Conservation (phyloP, 2,329 filamentous ascomycete genomes). For the Fusarium camptoceras region DNA sequence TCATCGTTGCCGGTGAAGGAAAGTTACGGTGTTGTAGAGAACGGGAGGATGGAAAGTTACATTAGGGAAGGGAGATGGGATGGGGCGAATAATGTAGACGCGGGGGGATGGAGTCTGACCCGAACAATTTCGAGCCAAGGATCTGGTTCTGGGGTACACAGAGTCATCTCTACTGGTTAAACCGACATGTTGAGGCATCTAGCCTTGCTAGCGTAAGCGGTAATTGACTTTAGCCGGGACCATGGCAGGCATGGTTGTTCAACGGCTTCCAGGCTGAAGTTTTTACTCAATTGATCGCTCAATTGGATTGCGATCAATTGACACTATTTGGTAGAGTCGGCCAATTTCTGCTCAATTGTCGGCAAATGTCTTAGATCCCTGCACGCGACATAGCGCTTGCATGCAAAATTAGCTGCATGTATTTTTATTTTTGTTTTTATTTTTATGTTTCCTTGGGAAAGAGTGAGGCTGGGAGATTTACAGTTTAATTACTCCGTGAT, state of each 20-base stretch:
- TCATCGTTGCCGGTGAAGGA: constrained; percentile 7
- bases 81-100: neutral
- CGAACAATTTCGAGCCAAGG: neutral
- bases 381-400: neutral
- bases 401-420: neutral
- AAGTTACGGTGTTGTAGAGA: neutral
- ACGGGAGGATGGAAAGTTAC: neutral
- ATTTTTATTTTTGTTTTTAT: neutral
- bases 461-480: neutral
- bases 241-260: neutral
- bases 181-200: neutral
- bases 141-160: constrained; percentile 5
- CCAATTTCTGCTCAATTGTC: neutral
- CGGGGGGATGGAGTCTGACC: constrained; percentile 4
- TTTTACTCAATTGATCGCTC: neutral
- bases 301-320: neutral
- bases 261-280: neutral
- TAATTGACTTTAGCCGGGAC: neutral
- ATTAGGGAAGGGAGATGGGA: neutral
- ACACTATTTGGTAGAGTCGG: neutral
- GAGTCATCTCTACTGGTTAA: neutral
- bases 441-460: neutral
- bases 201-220: constrained; percentile 2
- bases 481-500: constrained; percentile 4
- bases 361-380: constrained; percentile 2